These are phyloP conservation scores for Capronia coronata DNA, from an alignment of 2,329 filamentous ascomycete species.

Conservation along the genomic window DNA sequence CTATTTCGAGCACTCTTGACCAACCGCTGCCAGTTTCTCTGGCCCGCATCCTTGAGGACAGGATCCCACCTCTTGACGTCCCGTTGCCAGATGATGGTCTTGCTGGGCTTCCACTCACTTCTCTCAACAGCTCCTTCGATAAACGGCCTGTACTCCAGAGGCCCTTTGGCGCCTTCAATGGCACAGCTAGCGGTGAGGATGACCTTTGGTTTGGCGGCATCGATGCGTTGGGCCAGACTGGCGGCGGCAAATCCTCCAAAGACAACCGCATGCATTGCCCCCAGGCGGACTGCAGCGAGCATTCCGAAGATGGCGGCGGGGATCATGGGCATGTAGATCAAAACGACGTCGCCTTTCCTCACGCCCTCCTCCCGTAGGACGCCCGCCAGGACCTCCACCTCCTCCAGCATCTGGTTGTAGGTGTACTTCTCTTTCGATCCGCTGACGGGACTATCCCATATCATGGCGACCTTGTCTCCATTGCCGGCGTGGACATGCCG, in stretches of 20 bases:
- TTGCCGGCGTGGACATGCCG: constrained; percentile 76
- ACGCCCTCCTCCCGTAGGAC: constrained; percentile 78
- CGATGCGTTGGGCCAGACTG: constrained; percentile 81
- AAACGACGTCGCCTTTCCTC: constrained; percentile 73
- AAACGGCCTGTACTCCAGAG: constrained; percentile 68
- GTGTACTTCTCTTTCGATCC: constrained; percentile 64
- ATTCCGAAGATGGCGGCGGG: constrained; percentile 81
- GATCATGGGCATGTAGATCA: constrained; percentile 98
- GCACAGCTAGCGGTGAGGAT: constrained; percentile 88
- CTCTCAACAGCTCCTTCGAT: constrained; percentile 65
- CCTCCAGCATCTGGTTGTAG: constrained; percentile 67
- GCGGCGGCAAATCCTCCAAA: constrained; percentile 84
- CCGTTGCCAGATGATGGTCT: constrained; percentile 77
- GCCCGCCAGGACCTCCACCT: constrained; percentile 76
- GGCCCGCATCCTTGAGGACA: constrained; percentile 58
- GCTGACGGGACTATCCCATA: constrained; percentile 84
- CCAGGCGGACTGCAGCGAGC: constrained; percentile 71
- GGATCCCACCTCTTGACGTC: constrained; percentile 68
- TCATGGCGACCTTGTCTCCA: constrained; percentile 67
- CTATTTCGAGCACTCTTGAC: constrained; percentile 63
- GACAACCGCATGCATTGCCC: constrained; percentile 84
- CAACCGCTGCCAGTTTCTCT: constrained; percentile 73
- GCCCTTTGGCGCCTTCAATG: constrained; percentile 77
- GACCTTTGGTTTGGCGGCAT: constrained; percentile 66
- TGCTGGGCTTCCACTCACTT: constrained; percentile 63